Evolutionary conservation across 2,329 filamentous ascomycete genomes (phyloP), one percentile per base, ranked within the genome.

Genomic region (Alternaria ventricosa): DNA sequence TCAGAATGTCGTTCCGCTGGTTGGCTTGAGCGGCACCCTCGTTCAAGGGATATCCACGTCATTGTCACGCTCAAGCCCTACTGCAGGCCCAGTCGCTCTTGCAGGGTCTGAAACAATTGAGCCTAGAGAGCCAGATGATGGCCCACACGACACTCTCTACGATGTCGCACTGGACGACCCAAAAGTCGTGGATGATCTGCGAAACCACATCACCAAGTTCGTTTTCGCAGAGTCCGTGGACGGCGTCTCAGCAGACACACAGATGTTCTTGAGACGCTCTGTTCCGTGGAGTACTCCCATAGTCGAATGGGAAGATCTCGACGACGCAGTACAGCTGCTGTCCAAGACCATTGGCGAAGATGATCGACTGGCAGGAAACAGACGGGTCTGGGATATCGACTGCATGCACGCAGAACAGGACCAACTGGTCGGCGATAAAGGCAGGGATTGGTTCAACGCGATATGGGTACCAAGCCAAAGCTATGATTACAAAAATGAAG

Each of bases 391-490:
- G 69, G 55, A 28, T 2, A 62, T 78, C 27, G 71, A 77, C 57
- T 64, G 67, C 15, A 77, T 76, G 36, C 74, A 77, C 47, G 75
- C 74, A 9, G 69, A 75, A 47, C 46, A 57, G 3, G 75, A 78
- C 51, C 49, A 73, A 13, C 67, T 78, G 67, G 68, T 76, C 6
- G 75, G 75, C n/a, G 63, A 71, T 23, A 75, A 68, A 50, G 74
- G 75, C 2, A 65, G 64, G 23, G 43, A 60, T 13, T 77, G 74
- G 75, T 76, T 76, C 56, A 69, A 76, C 44, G 46, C 63, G 11
- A 74, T 71, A 45, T 78, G 75, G 75, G 54, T 36, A 25, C 60
- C 65, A 3, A 50, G 47, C 23, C 56, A 63, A 25, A 65, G 55
- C 23, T 73, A 72, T 44, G 33, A 61, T 11, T 77, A 74, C 49